phyloP scores from a whole-genome alignment of 2,329 filamentous ascomycete species.

The Colletotrichum sp. region DNA sequence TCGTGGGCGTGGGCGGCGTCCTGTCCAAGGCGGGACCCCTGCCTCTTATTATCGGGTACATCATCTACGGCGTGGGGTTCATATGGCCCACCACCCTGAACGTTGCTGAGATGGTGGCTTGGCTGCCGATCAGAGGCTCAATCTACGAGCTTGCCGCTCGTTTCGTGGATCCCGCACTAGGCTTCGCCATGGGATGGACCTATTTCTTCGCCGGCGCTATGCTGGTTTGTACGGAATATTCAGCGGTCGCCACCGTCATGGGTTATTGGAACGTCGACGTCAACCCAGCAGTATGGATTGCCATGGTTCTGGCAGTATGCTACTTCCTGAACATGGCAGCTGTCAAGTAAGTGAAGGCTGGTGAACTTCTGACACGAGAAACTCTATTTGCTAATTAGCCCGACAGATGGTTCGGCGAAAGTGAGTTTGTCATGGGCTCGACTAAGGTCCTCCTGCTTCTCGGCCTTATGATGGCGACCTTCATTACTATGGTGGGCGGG shows the following conservation, averaged over 20 bases:
- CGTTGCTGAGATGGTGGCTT: slow-evolving; percentile 63
- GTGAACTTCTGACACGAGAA: background rate
- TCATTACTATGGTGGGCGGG: slow-evolving; percentile 71
- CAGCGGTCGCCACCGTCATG: slow-evolving; percentile 48
- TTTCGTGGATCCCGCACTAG: slow-evolving; percentile 61
- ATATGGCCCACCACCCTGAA: slow-evolving; percentile 49
- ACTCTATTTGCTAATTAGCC: background rate
- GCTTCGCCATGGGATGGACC: slow-evolving; percentile 60
- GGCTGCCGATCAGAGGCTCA: slow-evolving; percentile 57
- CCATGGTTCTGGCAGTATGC: slow-evolving; percentile 49
- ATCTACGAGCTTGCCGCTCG: slow-evolving; percentile 60
- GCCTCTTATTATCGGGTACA: slow-evolving; percentile 48
- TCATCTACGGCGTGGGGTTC: slow-evolving; percentile 48
- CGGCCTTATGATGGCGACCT: slow-evolving; percentile 65
- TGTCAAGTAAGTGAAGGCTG: slow-evolving; percentile 35
- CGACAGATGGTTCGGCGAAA: slow-evolving; percentile 38
- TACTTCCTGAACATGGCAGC: slow-evolving; percentile 51
- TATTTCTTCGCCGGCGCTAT: slow-evolving; percentile 47
- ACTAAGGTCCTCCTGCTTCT: slow-evolving; percentile 53
- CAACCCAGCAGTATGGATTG: slow-evolving; percentile 54
- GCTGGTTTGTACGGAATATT: slow-evolving; percentile 50
- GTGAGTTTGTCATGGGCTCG: slow-evolving; percentile 62
- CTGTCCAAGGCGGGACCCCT: slow-evolving; percentile 46
- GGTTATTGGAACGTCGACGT: slow-evolving; percentile 46
- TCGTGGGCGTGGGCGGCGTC: slow-evolving; percentile 47